Base-by-base conservation (phyloP, 2,329 filamentous ascomycete species). In the Claviceps humidiphila region DNA sequence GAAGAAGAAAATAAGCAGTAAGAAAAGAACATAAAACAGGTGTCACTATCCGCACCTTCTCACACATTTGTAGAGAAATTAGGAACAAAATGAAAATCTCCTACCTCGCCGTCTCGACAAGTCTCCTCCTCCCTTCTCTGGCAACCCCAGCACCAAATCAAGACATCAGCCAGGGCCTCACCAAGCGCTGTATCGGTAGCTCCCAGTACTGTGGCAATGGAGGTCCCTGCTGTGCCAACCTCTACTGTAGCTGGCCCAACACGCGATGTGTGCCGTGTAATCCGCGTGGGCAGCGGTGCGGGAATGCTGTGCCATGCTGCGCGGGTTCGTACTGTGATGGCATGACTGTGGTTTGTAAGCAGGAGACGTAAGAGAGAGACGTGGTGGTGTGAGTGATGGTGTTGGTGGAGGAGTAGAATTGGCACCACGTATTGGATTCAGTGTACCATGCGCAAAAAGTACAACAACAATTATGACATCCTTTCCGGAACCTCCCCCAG, bases 281-380 rank as follows among this genome's bases (percentile, higher is more conserved):
- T 22, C 47, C 17, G n/a, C 34, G 39, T 9, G 51, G 51, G 0
- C 34, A 37, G 43, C 14, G 41, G 17, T 49, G 51, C 13, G 46
- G 51, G 4, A 52, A 52, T n/a, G 51, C 20, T 2, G 51, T 52
- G 24, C 47, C 51, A 6, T 50, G 51, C 24, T 53, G 51, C 13
- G 41, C 34, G 1, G 47, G 46, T 2, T 42, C 17, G 7, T 34
- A n/a, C 3, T 53, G 51, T 41, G 20, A 53, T 24, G 51, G 14
- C 6, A 11, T 44, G 30, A 44, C 5, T 11, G 16, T 30, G 17
- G 39, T 42, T 37, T 49, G 39, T n/a, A 26, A 24, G 42, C 22
- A 43, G 41, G 41, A 14, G 9, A 34, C 30, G 30, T 9, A 7
- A 20, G 17, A 9, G 7, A 11, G 41, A 22, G 20, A 7, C 1